These are phyloP conservation scores for Ophiognomonia clavigignenti-juglandacearum DNA, from an alignment of 2,329 filamentous ascomycete genomes.

Conservation along the genomic window DNA sequence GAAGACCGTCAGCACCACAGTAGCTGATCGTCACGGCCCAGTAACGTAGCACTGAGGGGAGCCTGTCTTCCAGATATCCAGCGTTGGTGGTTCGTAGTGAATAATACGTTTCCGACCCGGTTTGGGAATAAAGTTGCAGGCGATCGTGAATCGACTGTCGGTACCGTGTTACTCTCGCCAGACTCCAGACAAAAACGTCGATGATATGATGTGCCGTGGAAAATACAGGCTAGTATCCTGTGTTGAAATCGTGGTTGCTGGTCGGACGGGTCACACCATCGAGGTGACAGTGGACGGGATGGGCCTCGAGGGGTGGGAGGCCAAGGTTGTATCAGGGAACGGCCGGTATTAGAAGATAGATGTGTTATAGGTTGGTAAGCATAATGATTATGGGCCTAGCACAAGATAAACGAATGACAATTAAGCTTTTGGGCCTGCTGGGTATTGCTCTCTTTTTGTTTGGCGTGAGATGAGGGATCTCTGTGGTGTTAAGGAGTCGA, in stretches of 20 bases:
- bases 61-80: neutral
- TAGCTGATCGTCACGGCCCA: neutral
- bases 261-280: slow-evolving; percentile 1
- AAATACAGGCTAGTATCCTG: neutral
- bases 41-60: neutral
- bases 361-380: slow-evolving; percentile 13
- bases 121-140: neutral
- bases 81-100: neutral
- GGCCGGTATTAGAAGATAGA: slow-evolving; percentile 3
- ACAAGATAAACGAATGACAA: slow-evolving; percentile 10
- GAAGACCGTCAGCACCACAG: neutral
- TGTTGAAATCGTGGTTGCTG: neutral
- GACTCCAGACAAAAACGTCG: neutral
- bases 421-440: neutral
- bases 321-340: too few relatives aligned
- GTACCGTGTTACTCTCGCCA: neutral
- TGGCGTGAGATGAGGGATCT: neutral
- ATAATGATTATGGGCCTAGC: slow-evolving; percentile 10
- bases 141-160: neutral
- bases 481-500: neutral
- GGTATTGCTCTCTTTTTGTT: neutral
- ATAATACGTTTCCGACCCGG: neutral
- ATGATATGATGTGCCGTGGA: neutral
- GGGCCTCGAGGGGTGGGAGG: neutral
- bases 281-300: too few relatives aligned